A percentile compares a stretch with the other conserved stretches of the same genome.
These are phyloP conservation scores for Naematelia encephala DNA, from an alignment of 768 basidiomycete genomes.

Conservation along the genomic window DNA sequence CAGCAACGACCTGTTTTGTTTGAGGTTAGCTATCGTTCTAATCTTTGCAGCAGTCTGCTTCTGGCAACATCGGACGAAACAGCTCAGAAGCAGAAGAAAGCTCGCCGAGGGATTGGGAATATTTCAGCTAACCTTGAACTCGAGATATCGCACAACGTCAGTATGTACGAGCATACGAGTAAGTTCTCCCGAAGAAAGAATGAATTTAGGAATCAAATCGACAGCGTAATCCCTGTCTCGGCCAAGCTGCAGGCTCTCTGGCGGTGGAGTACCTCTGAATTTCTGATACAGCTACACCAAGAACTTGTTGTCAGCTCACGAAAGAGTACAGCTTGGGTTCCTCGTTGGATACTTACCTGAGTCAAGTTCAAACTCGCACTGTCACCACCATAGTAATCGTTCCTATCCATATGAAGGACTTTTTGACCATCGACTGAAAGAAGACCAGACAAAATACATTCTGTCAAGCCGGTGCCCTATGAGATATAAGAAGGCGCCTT, in stretches of 20 bases:
- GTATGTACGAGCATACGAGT: slow-evolving; percentile 98
- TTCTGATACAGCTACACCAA: slow-evolving; percentile 80
- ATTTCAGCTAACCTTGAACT: slow-evolving; percentile 66
- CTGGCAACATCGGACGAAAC: too few species aligned
- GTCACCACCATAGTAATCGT: slow-evolving; percentile 98
- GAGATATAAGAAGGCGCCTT: slow-evolving; percentile 51
- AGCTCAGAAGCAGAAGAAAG: neutral
- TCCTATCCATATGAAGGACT: slow-evolving; percentile 79
- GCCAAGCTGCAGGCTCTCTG: slow-evolving; percentile 68
- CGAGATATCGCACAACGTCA: slow-evolving; percentile 95
- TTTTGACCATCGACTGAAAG: slow-evolving; percentile 99
- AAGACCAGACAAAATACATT: slow-evolving; percentile 96
- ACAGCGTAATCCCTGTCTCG: slow-evolving; percentile 97
- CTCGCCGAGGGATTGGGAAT: neutral
- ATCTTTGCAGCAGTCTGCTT: too few species aligned
- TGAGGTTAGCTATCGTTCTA: too few species aligned
- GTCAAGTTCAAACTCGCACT: slow-evolving; percentile 95
- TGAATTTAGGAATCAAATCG: slow-evolving; percentile 98
- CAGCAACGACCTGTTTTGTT: slow-evolving; percentile 90
- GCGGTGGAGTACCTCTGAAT: slow-evolving; percentile 75
- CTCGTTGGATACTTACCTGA: slow-evolving; percentile 61
- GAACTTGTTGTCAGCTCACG: neutral
- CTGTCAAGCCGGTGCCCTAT: slow-evolving; percentile 94
- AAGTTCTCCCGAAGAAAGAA: slow-evolving; percentile 95
- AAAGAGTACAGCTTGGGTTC: neutral